phyloP scores from a whole-genome alignment of 352 stramenopile genomes.

The Saprolegnia parasitica region DNA sequence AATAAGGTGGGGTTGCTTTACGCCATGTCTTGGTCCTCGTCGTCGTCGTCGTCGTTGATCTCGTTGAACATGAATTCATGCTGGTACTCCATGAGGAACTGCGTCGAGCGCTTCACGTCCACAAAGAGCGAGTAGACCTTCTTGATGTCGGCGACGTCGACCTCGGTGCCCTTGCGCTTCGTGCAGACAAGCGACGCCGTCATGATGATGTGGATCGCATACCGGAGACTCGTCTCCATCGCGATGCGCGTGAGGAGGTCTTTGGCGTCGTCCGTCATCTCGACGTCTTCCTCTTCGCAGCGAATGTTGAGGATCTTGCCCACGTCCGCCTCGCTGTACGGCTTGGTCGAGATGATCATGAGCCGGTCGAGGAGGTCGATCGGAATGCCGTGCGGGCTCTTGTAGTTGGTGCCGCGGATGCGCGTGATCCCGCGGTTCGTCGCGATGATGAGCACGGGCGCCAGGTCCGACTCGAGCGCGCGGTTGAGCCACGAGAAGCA shows the following conservation, averaged over 20 bases:
- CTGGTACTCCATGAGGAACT: conserved; percentile 99
- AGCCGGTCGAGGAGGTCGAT: conserved; percentile 98
- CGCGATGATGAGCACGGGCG: conserved; percentile 98
- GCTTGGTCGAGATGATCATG: conserved; percentile 98
- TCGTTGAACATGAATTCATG: conserved; percentile 99
- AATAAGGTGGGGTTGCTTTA: neutral
- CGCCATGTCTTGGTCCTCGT: conserved; percentile 36
- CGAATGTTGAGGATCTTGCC: conserved; percentile 95
- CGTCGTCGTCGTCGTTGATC: conserved; percentile 50
- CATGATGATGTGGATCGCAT: conserved; percentile 99
- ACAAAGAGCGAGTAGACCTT: conserved; percentile 96
- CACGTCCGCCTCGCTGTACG: conserved; percentile 95
- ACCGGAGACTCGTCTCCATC: conserved; percentile 96
- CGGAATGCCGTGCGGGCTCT: conserved; percentile 97
- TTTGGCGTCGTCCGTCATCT: conserved; percentile 96
- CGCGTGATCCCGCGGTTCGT: conserved; percentile 98
- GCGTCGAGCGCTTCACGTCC: conserved; percentile 97
- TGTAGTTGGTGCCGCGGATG: conserved; percentile 98
- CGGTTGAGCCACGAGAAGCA: conserved; percentile 99
- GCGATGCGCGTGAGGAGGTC: conserved; percentile 98
- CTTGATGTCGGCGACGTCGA: conserved; percentile 90
- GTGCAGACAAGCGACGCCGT: conserved; percentile 91
- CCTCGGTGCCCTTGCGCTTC: conserved; percentile 90
- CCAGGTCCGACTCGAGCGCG: conserved; percentile 96
- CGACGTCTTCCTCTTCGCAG: conserved; percentile 98